A percentile compares a stretch with the other conserved stretches of the same genome.
These are phyloP conservation scores for Geotrichum macrosporum DNA, from an alignment of 1,139 yeast genomes.

Conservation along the genomic window DNA sequence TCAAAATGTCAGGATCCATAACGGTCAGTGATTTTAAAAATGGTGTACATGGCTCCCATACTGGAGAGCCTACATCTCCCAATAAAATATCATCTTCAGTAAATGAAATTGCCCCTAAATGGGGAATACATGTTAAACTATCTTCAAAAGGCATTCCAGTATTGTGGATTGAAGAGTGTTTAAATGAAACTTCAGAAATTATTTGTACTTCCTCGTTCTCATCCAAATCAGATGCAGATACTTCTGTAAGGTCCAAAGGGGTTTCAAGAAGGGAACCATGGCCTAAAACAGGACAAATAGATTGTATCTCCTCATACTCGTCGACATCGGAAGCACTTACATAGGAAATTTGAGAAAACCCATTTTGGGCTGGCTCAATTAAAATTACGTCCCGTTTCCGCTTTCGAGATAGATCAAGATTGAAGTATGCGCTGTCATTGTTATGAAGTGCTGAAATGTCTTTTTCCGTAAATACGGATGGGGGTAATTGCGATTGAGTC, in stretches of 20 bases:
- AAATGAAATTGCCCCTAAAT: no score
- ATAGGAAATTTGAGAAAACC: not conserved
- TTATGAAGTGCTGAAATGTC: no score
- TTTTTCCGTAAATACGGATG: no score
- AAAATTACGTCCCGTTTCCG: not conserved
- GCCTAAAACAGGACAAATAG: no score
- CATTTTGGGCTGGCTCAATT: not conserved
- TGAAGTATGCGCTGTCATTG: no score
- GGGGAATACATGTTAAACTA: no score
- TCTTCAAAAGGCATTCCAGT: not conserved
- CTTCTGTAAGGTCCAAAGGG: not conserved
- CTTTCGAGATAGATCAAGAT: not conserved
- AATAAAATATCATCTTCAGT: no score
- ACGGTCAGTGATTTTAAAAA: not conserved
- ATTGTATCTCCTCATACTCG: not conserved
- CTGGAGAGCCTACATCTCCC: no score
- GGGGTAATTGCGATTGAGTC: no score
- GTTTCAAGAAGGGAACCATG: not conserved
- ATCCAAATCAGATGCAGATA: slow-evolving; percentile 5
- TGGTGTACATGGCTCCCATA: not conserved
- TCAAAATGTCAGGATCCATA: not conserved
- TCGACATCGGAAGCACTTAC: not conserved
- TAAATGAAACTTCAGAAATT: not conserved
- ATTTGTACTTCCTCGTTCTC: slow-evolving; percentile 6
- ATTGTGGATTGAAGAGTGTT: not conserved